A percentile compares a stretch with the other conserved stretches of the same genome.
Evolutionary conservation across 73 alveolate genomes (phyloP).

Genomic region (Blepharisma japonicum): DNA sequence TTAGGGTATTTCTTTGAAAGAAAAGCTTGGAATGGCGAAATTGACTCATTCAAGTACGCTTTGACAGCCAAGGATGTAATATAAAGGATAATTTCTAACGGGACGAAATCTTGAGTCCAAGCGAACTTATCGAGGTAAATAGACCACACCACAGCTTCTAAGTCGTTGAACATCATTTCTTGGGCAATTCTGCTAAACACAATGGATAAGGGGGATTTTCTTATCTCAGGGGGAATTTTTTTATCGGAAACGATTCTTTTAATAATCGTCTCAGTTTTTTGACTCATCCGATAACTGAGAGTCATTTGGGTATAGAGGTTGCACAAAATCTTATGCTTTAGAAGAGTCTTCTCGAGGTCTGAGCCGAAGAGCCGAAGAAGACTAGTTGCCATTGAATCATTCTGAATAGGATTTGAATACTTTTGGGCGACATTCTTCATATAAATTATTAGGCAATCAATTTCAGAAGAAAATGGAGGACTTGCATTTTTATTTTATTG

Average conservation of each 20-base stretch:
- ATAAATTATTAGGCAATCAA: too few species aligned
- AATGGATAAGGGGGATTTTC: background rate
- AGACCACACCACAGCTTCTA: conserved; percentile 33
- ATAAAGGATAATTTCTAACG: background rate
- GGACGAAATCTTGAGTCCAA: background rate
- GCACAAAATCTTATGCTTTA: too few species aligned
- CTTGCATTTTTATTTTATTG: too few species aligned
- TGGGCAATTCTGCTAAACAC: background rate
- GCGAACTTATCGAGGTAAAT: conserved; percentile 30
- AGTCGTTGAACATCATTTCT: conserved; percentile 31
- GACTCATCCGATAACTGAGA: too few species aligned
- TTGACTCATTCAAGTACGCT: background rate
- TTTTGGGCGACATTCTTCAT: too few species aligned
- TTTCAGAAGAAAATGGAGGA: too few species aligned
- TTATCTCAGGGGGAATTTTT: background rate
- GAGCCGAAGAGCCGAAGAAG: too few species aligned
- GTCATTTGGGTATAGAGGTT: too few species aligned
- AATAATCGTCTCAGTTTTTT: too few species aligned
- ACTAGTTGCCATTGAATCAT: too few species aligned
- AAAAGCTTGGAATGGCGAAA: background rate
- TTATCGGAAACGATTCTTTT: background rate
- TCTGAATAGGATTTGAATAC: too few species aligned
- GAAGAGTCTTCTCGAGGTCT: too few species aligned
- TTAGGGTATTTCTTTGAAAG: background rate
- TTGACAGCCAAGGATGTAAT: conserved; percentile 17